These are phyloP conservation scores for Botrytis pseudocinerea DNA, from an alignment of 2,329 filamentous ascomycete species.

Conservation along the genomic window DNA sequence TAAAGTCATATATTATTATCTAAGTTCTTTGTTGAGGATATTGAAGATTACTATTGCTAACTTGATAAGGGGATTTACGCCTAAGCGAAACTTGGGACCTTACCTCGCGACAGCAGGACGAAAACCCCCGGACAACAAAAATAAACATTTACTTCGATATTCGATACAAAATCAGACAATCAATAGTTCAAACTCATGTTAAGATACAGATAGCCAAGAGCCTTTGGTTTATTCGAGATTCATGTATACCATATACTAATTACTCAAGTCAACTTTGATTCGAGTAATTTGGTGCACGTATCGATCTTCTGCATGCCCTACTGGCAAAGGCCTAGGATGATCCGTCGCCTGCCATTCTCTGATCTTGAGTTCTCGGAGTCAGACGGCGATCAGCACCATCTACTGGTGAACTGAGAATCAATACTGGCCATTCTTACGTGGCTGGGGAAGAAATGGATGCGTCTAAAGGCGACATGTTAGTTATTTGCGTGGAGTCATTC, in stretches of 20 bases:
- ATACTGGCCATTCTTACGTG: constrained; percentile 52
- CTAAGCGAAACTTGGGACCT: neutral
- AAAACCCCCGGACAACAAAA: neutral
- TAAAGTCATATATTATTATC: neutral
- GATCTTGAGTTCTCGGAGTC: constrained; percentile 53
- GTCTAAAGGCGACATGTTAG: constrained; percentile 48
- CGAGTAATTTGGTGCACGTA: constrained; percentile 39
- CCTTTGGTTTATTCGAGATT: neutral
- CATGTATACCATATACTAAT: neutral
- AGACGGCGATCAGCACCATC: constrained; percentile 53
- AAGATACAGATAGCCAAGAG: neutral
- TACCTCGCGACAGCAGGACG: neutral
- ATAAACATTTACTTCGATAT: neutral
- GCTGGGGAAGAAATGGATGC: constrained; percentile 51
- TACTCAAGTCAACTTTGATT: neutral
- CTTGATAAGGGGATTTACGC: neutral
- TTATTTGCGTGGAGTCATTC: too few relatives aligned
- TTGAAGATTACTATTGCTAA: neutral
- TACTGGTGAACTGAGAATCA: constrained; percentile 52
- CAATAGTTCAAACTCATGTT: neutral
- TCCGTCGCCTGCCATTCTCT: constrained; percentile 51
- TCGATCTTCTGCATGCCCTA: constrained; percentile 52
- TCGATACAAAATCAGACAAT: neutral
- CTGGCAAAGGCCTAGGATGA: constrained; percentile 48
- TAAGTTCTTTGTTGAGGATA: constrained; percentile 2